Conservation (phyloP, 371 early-diverging fungal species). For the Mortierella polycephala region DNA sequence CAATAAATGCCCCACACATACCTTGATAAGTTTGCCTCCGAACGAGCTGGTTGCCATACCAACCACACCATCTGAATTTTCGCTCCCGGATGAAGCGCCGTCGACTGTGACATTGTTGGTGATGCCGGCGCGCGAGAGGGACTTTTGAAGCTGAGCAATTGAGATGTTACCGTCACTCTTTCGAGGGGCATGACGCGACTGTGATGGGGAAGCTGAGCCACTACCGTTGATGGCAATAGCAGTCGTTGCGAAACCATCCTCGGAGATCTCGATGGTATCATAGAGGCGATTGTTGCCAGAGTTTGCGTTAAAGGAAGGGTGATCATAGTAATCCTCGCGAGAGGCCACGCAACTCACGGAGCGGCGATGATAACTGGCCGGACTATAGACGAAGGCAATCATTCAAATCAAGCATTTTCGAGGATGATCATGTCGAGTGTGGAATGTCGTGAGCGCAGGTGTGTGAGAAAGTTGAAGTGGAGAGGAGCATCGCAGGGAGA, state of each 20-base stretch:
- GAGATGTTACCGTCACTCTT: slow-evolving; percentile 20
- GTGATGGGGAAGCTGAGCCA: slow-evolving; percentile 21
- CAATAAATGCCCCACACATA: background rate
- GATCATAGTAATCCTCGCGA: slow-evolving; percentile 29
- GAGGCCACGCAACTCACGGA: slow-evolving; percentile 45
- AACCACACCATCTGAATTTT: slow-evolving; percentile 20
- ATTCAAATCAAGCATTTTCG: slow-evolving; percentile 14
- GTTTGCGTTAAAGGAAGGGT: slow-evolving; percentile 25
- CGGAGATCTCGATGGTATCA: slow-evolving; percentile 27
- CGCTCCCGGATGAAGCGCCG: background rate
- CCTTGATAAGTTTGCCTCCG: slow-evolving; percentile 47
- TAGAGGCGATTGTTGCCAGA: slow-evolving; percentile 20
- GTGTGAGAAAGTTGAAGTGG: background rate
- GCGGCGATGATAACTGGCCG: slow-evolving; percentile 46
- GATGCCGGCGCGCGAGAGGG: slow-evolving; percentile 12
- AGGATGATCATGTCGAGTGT: background rate
- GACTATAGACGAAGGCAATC: slow-evolving; percentile 20
- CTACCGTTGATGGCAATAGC: slow-evolving; percentile 22
- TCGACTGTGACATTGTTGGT: background rate
- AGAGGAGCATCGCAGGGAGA: background rate
- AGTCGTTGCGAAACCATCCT: slow-evolving; percentile 24
- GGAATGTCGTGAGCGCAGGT: too few relatives aligned
- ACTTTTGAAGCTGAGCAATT: slow-evolving; percentile 25
- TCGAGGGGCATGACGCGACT: slow-evolving; percentile 18
- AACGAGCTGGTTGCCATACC: slow-evolving; percentile 32